Conservation (phyloP, 352 stramenopile genomes). For the Aphanomyces invadans region DNA sequence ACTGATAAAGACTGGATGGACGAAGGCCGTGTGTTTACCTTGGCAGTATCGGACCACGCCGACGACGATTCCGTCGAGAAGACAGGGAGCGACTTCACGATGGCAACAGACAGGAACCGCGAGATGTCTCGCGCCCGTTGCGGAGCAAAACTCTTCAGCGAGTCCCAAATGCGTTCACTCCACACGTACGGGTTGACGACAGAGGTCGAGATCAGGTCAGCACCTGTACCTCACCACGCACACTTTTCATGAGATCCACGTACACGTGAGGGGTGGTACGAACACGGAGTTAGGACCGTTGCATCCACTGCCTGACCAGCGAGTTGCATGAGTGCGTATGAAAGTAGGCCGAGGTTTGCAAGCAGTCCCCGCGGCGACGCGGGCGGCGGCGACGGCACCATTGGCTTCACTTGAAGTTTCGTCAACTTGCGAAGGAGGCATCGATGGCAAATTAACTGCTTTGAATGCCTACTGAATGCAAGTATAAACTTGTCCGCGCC, state of each 20-base stretch:
- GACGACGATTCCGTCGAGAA: constrained; percentile 43
- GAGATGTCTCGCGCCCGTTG: constrained; percentile 62
- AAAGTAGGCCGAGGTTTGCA: constrained; percentile 13
- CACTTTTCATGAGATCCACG: too few relatives aligned
- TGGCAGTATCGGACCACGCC: constrained; percentile 33
- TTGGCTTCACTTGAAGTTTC: constrained; percentile 6
- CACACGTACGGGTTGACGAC: constrained; percentile 67
- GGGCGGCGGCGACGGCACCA: not conserved
- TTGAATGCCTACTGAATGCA: not conserved
- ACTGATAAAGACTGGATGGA: not conserved
- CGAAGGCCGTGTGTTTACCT: constrained; percentile 26
- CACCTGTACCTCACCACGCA: too few relatives aligned
- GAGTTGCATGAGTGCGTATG: constrained; percentile 14
- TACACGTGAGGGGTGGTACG: not conserved
- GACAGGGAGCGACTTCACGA: constrained; percentile 49
- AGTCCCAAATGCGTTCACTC: constrained; percentile 64
- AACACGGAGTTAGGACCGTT: constrained; percentile 18
- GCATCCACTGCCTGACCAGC: constrained; percentile 17
- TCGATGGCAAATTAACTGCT: not conserved
- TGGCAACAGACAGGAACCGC: constrained; percentile 46
- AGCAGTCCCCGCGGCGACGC: not conserved
- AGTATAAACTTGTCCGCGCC: not conserved
- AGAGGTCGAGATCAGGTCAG: constrained; percentile 31
- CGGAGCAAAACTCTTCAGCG: constrained; percentile 61
- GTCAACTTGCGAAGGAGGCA: not conserved